Evolutionary conservation across 2,329 filamentous ascomycete species (phyloP).

Genomic region (Neoascochyta sp.): DNA sequence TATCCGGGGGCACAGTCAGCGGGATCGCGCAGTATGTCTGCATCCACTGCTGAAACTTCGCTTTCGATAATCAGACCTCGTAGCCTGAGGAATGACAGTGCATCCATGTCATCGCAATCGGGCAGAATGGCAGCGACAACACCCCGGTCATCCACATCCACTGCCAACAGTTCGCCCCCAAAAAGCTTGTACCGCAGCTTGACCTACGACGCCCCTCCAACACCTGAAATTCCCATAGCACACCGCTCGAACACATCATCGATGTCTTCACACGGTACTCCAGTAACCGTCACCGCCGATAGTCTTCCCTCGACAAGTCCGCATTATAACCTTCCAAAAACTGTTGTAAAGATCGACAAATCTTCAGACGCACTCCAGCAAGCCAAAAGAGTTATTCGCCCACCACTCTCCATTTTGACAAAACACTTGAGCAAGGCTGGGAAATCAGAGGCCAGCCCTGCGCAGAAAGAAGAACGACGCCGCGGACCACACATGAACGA

Average conservation of each 20-base stretch:
- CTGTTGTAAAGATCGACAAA: no score
- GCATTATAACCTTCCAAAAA: no score
- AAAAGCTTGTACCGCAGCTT: background rate
- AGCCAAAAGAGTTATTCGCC: no score
- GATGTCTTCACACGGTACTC: background rate
- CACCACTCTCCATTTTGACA: conserved; percentile 1
- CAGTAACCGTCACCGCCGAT: no score
- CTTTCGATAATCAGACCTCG: conserved; percentile 1
- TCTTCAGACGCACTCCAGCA: background rate
- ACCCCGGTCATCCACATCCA: background rate
- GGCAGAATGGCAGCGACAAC: background rate
- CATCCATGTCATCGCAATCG: conserved; percentile 4
- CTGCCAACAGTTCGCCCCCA: conserved; percentile 1
- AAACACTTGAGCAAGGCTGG: background rate
- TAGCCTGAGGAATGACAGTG: background rate
- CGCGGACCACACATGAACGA: conserved; percentile 4
- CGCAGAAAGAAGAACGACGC: conserved; percentile 5
- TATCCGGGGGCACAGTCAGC: no score
- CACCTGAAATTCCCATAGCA: no score
- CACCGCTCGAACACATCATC: conserved; percentile 1
- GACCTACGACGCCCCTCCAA: background rate
- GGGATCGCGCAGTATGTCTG: no score
- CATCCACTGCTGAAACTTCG: conserved; percentile 2
- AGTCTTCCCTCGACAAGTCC: no score
- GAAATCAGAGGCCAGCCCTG: conserved; percentile 4